Conservation (phyloP, 2,329 filamentous ascomycete genomes). For the Coniochaeta hoffmannii region DNA sequence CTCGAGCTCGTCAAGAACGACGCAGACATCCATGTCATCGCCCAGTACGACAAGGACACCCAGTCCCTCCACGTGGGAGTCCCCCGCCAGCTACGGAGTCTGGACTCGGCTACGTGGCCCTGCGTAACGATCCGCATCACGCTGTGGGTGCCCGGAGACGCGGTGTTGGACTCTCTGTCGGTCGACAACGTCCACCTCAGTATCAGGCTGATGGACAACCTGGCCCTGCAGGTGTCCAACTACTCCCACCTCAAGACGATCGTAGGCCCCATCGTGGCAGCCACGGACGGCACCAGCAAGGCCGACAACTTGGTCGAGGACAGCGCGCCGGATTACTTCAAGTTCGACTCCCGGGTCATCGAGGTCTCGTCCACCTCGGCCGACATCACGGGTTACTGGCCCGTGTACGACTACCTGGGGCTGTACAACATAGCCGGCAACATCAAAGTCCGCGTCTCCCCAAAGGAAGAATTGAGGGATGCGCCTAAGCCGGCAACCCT, state of each 20-base stretch:
- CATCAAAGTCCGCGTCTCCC: conserved; percentile 31
- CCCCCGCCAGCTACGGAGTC: conserved; percentile 26
- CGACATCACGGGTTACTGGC: conserved; percentile 39
- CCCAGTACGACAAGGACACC: conserved; percentile 22
- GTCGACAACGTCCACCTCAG: conserved; percentile 31
- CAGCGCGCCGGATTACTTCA: conserved; percentile 26
- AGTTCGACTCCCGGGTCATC: conserved; percentile 34
- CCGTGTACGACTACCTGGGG: conserved; percentile 39
- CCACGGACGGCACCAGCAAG: conserved; percentile 18
- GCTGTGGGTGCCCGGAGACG: conserved; percentile 34
- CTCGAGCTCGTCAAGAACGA: conserved; percentile 40
- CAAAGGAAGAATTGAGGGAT: conserved; percentile 28
- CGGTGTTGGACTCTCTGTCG: conserved; percentile 27
- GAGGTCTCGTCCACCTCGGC: conserved; percentile 34
- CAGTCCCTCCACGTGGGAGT: conserved; percentile 33
- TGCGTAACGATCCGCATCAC: conserved; percentile 42
- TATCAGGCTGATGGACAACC: conserved; percentile 30
- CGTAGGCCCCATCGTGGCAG: conserved; percentile 30
- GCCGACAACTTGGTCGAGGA: conserved; percentile 17
- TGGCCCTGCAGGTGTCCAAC: conserved; percentile 25
- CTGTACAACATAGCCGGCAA: conserved; percentile 37
- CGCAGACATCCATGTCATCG: conserved; percentile 25
- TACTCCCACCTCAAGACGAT: conserved; percentile 25
- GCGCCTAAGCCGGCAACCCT: conserved; percentile 31
- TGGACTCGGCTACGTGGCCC: conserved; percentile 19